Evolutionary conservation across 2,329 filamentous ascomycete genomes (phyloP).

Genomic region (Trichophyton rubrum): DNA sequence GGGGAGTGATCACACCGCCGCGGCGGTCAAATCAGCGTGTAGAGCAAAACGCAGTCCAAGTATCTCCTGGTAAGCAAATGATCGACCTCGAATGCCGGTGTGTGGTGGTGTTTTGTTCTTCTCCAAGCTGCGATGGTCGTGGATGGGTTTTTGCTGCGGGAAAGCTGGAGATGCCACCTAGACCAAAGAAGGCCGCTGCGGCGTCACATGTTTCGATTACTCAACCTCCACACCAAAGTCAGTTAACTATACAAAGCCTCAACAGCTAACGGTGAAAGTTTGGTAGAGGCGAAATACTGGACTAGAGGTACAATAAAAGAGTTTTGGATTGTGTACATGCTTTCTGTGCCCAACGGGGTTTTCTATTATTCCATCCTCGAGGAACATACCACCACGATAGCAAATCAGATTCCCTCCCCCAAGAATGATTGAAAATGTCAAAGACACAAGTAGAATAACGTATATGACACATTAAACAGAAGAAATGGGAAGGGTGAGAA

Average conservation of each 20-base stretch:
- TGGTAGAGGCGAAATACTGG: background rate
- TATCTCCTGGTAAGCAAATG: background rate
- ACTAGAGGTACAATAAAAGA: background rate
- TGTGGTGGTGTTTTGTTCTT: background rate
- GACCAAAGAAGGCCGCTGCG: background rate
- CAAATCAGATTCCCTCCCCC: background rate
- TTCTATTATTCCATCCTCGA: background rate
- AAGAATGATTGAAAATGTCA: background rate
- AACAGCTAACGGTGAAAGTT: no score
- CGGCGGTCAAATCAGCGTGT: background rate
- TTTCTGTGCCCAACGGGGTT: background rate
- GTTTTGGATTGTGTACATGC: background rate
- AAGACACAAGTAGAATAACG: background rate
- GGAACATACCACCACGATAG: background rate
- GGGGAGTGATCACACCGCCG: background rate
- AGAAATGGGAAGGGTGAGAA: background rate
- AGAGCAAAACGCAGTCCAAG: background rate
- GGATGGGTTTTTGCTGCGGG: background rate
- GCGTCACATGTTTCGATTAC: background rate
- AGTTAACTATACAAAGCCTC: background rate
- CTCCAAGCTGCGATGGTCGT: background rate
- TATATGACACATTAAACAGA: background rate
- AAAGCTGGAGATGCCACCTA: conserved; percentile 1
- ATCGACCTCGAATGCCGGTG: background rate
- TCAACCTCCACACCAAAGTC: background rate